Conservation (phyloP, 129 eudicot species). For the Ambrosia trifida region DNA sequence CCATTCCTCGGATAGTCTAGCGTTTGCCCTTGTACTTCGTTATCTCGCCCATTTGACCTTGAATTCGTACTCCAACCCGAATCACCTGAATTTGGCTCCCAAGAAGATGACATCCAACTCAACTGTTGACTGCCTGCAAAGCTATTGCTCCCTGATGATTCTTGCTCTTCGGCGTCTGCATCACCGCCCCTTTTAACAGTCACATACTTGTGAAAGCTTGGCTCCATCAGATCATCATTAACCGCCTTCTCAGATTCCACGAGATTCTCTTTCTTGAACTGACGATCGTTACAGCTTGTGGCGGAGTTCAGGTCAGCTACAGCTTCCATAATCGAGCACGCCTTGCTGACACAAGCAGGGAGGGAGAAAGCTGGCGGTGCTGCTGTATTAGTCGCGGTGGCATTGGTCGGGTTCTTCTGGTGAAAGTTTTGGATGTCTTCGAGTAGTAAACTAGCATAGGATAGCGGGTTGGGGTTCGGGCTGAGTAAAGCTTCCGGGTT, state of each 20-base stretch:
- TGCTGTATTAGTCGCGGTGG: slow-evolving; percentile 9
- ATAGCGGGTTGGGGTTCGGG: slow-evolving; percentile 63
- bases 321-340: slow-evolving; percentile 85
- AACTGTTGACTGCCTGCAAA: slow-evolving; percentile 55
- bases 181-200: slow-evolving; percentile 72
- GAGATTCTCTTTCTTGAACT: slow-evolving; percentile 36
- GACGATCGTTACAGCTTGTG: slow-evolving; percentile 46
- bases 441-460: slow-evolving; percentile 54
- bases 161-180: slow-evolving; percentile 66
- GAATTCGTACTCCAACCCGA: slow-evolving; percentile 66
- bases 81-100: slow-evolving; percentile 94
- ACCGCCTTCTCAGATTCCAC: slow-evolving; percentile 67
- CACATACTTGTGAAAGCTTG: slow-evolving; percentile 87
- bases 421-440: slow-evolving; percentile 97
- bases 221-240: slow-evolving; percentile 68
- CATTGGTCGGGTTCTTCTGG: slow-evolving; percentile 55
- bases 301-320: slow-evolving; percentile 87
- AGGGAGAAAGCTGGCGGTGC: slow-evolving; percentile 48
- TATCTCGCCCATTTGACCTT: slow-evolving; percentile 34
- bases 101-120: slow-evolving; percentile 68
- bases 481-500: slow-evolving; percentile 56
- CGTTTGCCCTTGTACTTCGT: slow-evolving; percentile 15
- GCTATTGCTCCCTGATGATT: slow-evolving; percentile 93
- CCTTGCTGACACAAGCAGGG: slow-evolving; percentile 78
- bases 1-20: slow-evolving; percentile 33